Conservation (phyloP, 176 grass and related monocot species). For the Oryza australiensis region DNA sequence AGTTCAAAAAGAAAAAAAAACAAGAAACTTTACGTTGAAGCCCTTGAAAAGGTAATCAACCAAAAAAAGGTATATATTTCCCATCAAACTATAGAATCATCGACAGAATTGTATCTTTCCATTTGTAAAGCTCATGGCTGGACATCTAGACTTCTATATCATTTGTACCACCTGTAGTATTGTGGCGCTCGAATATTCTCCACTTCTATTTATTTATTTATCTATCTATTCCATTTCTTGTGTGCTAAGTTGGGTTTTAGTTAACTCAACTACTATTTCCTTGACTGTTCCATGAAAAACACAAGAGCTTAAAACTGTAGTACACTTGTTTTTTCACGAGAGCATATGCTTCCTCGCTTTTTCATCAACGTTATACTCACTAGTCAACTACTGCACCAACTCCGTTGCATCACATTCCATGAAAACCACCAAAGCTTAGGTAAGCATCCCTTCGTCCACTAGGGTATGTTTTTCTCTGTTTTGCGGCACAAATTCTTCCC, state of each 20-base stretch:
- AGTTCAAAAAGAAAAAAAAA: too few relatives aligned
- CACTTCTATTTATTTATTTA: neutral
- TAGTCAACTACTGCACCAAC: too few relatives aligned
- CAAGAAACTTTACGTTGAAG: neutral
- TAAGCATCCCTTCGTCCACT: too few relatives aligned
- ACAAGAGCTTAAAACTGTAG: neutral
- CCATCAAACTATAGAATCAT: neutral
- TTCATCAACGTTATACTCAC: too few relatives aligned
- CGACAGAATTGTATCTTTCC: neutral
- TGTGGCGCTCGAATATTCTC: neutral
- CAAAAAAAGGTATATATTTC: neutral
- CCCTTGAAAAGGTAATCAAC: neutral
- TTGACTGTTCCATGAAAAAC: neutral
- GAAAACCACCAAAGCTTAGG: too few relatives aligned
- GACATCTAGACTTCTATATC: neutral
- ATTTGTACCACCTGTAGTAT: neutral
- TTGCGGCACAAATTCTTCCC: neutral
- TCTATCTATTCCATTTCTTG: neutral
- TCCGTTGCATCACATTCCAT: too few relatives aligned
- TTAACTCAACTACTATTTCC: neutral
- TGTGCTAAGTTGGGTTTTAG: neutral
- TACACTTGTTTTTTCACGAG: neutral
- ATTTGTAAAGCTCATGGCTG: neutral
- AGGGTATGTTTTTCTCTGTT: neutral
- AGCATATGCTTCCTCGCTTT: neutral